Conservation (phyloP, 2,329 filamentous ascomycete genomes). For the Paramyrothecium roridum region DNA sequence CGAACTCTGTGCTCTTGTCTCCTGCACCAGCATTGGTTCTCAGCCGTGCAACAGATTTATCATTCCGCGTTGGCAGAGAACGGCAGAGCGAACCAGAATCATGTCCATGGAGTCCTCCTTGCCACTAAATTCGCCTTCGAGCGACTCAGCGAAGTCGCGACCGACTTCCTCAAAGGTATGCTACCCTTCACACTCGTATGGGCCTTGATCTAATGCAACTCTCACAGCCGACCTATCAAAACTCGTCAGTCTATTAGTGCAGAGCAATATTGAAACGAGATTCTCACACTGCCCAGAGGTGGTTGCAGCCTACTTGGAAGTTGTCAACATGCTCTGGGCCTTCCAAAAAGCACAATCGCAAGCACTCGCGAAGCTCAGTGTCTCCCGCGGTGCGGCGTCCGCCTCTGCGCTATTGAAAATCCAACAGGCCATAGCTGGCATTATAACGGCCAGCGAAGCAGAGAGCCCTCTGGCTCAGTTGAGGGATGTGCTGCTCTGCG, state of each 20-base stretch:
- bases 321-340: constrained; percentile 37
- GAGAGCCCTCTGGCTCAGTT: constrained; percentile 17
- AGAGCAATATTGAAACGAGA: constrained; percentile 17
- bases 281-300: constrained; percentile 35
- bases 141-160: constrained; percentile 45
- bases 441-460: constrained; percentile 27
- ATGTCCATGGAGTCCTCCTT: constrained; percentile 56
- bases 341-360: constrained; percentile 18
- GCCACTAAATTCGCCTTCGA: constrained; percentile 55
- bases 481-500: constrained; percentile 21
- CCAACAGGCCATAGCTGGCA: constrained; percentile 31
- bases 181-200: too few relatives aligned
- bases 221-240: constrained; percentile 24
- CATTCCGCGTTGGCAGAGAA: constrained; percentile 17
- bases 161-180: constrained; percentile 40
- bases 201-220: neutral
- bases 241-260: constrained; percentile 24
- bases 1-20: constrained; percentile 66
- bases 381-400: constrained; percentile 3
- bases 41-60: constrained; percentile 34
- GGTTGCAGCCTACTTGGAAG: constrained; percentile 42
- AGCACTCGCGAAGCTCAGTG: constrained; percentile 13
- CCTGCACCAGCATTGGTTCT: constrained; percentile 47
- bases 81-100: constrained; percentile 40
- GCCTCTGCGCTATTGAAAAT: constrained; percentile 35